A percentile compares a stretch with the other conserved stretches of the same genome.
Conservation (phyloP, 2,329 filamentous ascomycete genomes). For the Aspergillus fijiensis region DNA sequence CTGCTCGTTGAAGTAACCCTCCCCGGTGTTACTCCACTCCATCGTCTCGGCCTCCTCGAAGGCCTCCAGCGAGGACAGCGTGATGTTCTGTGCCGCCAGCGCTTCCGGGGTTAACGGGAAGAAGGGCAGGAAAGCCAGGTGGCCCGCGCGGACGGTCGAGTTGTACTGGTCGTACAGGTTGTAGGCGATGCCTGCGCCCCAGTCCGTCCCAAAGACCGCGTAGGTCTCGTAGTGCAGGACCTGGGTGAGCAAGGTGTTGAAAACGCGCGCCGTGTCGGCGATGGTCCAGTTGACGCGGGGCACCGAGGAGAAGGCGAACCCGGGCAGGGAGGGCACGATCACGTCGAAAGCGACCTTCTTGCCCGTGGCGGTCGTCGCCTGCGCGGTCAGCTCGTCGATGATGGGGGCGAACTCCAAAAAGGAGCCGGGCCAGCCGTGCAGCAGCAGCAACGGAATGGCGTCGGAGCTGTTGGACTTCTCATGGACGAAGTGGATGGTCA, state of each 20-base stretch:
- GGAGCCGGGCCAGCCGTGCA: slow-evolving; percentile 16
- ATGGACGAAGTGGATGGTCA: slow-evolving; percentile 12
- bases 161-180: slow-evolving; percentile 8
- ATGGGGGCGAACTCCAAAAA: slow-evolving; percentile 13
- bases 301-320: slow-evolving; percentile 8
- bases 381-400: slow-evolving; percentile 9
- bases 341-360: slow-evolving; percentile 11
- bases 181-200: slow-evolving; percentile 10
- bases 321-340: slow-evolving; percentile 11
- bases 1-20: slow-evolving; percentile 13
- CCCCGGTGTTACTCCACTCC: slow-evolving; percentile 7
- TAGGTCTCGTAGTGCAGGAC: slow-evolving; percentile 8
- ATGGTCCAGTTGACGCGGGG: slow-evolving; percentile 8
- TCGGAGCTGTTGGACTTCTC: slow-evolving; percentile 1
- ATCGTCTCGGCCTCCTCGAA: slow-evolving; percentile 5
- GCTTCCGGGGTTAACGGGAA: background rate
- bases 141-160: slow-evolving; percentile 6
- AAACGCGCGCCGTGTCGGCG: slow-evolving; percentile 8
- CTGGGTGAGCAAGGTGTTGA: slow-evolving; percentile 6
- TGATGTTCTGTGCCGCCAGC: slow-evolving; percentile 9
- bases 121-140: slow-evolving; percentile 11
- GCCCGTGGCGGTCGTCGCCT: slow-evolving; percentile 3
- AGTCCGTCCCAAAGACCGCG: slow-evolving; percentile 8
- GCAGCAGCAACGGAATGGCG: slow-evolving; percentile 12
- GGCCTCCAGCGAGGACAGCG: background rate